A percentile compares a stretch with the other conserved stretches of the same genome.
Conservation (phyloP, 768 basidiomycete genomes). For the Pilatotrama ljubarskyi region DNA sequence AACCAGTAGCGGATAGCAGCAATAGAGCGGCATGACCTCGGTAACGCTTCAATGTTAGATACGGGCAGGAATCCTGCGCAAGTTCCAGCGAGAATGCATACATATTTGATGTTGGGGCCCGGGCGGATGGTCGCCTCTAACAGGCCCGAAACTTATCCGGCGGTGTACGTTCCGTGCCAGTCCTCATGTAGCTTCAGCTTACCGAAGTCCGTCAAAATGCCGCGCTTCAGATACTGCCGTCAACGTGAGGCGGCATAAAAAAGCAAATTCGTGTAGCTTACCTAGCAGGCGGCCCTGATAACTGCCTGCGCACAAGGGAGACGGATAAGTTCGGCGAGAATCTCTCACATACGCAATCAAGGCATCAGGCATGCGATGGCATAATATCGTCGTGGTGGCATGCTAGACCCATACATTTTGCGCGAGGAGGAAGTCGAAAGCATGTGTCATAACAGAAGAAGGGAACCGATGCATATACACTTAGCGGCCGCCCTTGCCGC, state of each 20-base stretch:
- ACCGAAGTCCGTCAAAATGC: too few relatives aligned
- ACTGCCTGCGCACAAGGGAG: too few relatives aligned
- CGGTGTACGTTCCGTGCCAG: background rate
- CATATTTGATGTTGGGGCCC: background rate
- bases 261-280: too few relatives aligned
- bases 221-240: too few relatives aligned
- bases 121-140: background rate
- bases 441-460: conserved; percentile 26
- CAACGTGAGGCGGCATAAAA: too few relatives aligned
- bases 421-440: conserved; percentile 28
- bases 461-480: conserved; percentile 10
- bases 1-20: background rate
- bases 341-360: too few relatives aligned
- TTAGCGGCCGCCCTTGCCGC: conserved; percentile 78
- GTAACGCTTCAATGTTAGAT: background rate
- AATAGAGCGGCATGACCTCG: conserved; percentile 3
- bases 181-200: too few relatives aligned
- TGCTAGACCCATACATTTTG: conserved; percentile 31
- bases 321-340: too few relatives aligned
- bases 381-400: conserved; percentile 21
- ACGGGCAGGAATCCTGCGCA: background rate
- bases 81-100: background rate
- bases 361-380: conserved; percentile 10
- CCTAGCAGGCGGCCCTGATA: too few relatives aligned
- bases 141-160: conserved; percentile 1